Evolutionary conservation across 768 basidiomycete species (phyloP).

Genomic region (Imleria badia): DNA sequence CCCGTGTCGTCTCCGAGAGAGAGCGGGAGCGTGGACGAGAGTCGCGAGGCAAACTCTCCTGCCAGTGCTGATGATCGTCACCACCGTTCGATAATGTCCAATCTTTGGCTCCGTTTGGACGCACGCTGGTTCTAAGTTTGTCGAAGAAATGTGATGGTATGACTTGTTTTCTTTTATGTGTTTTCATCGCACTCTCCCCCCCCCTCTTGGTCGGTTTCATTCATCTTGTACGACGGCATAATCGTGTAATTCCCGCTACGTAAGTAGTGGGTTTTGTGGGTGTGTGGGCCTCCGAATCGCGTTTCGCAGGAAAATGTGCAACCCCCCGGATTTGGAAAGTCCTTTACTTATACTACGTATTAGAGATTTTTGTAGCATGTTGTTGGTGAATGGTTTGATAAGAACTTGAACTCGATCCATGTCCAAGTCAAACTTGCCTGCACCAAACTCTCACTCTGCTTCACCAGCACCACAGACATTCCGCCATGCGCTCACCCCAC

Average conservation of each 20-base stretch:
- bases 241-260: no score
- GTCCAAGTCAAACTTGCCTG: constrained; percentile 32
- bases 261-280: no score
- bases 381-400: constrained; percentile 26
- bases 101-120: constrained; percentile 37
- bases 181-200: no score
- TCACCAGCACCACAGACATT: constrained; percentile 31
- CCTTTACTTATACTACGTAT: no score
- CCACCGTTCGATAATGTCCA: constrained; percentile 26
- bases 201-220: no score
- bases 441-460: constrained; percentile 28
- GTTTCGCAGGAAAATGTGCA: no score
- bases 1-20: constrained; percentile 22
- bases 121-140: constrained; percentile 50
- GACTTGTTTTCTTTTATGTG: neutral
- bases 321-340: no score
- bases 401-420: constrained; percentile 17
- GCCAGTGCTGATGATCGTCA: constrained; percentile 7
- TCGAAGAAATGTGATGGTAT: constrained; percentile 35
- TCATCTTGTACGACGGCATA: no score
- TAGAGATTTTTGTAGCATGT: constrained; percentile 9
- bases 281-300: no score
- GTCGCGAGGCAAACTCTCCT: constrained; percentile 1
- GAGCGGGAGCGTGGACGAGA: constrained; percentile 17
- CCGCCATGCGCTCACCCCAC: constrained; percentile 49